These are phyloP conservation scores for Candida andamanensis DNA, from an alignment of 805 yeast genomes.

Conservation along the genomic window DNA sequence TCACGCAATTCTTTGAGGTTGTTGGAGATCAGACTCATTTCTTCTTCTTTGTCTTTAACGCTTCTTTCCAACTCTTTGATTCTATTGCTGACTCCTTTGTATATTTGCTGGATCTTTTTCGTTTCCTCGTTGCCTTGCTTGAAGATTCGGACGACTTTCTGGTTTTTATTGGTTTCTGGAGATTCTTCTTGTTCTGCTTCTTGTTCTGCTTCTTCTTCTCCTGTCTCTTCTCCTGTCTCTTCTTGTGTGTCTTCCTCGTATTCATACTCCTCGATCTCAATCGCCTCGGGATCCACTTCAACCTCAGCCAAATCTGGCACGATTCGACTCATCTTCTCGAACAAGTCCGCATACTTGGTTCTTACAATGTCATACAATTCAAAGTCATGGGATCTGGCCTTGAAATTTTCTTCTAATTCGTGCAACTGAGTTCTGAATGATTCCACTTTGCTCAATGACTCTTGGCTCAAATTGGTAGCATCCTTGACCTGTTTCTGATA, in stretches of 20 bases:
- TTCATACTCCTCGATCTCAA: constrained; percentile 1
- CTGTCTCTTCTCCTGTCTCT: constrained; percentile 2
- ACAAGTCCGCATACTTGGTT: constrained; percentile 5
- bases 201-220: constrained; percentile 1
- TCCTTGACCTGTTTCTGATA: background rate
- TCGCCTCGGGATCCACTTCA: constrained; percentile 8
- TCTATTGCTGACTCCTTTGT: constrained; percentile 2
- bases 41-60: constrained; percentile 1
- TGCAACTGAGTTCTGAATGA: background rate
- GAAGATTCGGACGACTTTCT: background rate
- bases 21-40: background rate
- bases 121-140: constrained; percentile 11
- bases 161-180: background rate
- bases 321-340: constrained; percentile 5
- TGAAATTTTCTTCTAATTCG: background rate
- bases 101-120: constrained; percentile 4
- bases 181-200: background rate
- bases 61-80: constrained; percentile 1
- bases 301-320: constrained; percentile 8
- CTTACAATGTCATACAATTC: constrained; percentile 10
- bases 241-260: background rate
- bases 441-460: too few relatives aligned
- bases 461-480: too few relatives aligned
- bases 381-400: constrained; percentile 1
- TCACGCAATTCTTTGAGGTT: background rate